Percentiles rank a stretch among this genome's conserved stretches.
phyloP scores from a whole-genome alignment of 768 basidiomycete species.

The Leucosporidium creatinivorum region DNA sequence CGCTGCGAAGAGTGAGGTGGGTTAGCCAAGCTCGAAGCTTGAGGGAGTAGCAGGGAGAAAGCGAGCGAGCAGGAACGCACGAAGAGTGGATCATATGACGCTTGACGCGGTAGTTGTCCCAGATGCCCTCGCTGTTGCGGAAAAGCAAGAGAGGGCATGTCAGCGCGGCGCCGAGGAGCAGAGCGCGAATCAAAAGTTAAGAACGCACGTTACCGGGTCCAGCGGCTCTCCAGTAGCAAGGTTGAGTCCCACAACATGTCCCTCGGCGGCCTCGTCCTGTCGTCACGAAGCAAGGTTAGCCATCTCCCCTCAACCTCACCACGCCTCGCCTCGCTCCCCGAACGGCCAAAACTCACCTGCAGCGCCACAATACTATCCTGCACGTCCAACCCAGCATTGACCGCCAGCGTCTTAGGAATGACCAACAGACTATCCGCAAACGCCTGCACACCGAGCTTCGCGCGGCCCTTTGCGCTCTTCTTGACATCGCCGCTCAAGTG shows the following conservation, averaged over 20 bases:
- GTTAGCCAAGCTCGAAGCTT: neutral
- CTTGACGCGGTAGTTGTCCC: conserved; percentile 99
- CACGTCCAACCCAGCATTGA: conserved; percentile 94
- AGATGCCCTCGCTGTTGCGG: conserved; percentile 62
- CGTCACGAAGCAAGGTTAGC: neutral
- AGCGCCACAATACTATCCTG: conserved; percentile 88
- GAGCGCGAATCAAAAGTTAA: neutral
- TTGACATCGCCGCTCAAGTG: conserved; percentile 69
- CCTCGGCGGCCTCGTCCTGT: conserved; percentile 88
- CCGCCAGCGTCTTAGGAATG: conserved; percentile 92
- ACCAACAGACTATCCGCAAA: conserved; percentile 89
- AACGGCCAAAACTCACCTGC: conserved; percentile 53
- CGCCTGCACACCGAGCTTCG: conserved; percentile 94
- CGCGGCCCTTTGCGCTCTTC: conserved; percentile 80
- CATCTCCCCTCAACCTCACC: neutral
- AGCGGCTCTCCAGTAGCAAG: conserved; percentile 89
- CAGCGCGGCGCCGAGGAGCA: neutral
- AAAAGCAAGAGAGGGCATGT: neutral
- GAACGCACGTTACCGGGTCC: conserved; percentile 65
- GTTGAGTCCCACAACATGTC: conserved; percentile 85
- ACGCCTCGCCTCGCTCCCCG: neutral
- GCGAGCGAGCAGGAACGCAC: conserved; percentile 48
- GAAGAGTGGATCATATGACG: conserved; percentile 97
- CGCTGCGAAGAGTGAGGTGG: conserved; percentile 26
- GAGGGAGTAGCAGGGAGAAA: too few species aligned